phyloP scores from a whole-genome alignment of 768 basidiomycete genomes.

The Clitopilus passeckerianus region DNA sequence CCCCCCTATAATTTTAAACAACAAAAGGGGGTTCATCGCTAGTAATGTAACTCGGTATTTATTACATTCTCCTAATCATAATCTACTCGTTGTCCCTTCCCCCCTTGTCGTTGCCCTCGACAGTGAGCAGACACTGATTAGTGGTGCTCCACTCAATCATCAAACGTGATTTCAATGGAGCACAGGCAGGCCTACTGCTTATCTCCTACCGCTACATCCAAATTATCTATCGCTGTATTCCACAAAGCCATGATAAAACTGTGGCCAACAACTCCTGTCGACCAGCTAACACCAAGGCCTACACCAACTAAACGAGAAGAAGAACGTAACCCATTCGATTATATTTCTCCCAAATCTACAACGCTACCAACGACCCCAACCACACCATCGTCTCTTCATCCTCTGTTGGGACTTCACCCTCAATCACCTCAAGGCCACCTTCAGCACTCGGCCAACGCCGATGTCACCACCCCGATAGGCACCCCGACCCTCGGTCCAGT shows the following conservation, averaged over 20 bases:
- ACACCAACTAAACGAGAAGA: constrained; percentile 30
- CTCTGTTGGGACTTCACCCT: constrained; percentile 25
- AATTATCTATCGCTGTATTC: constrained; percentile 8
- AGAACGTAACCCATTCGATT: constrained; percentile 62
- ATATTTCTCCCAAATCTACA: constrained; percentile 13
- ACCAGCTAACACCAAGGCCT: constrained; percentile 56
- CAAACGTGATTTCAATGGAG: not conserved
- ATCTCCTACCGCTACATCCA: constrained; percentile 2
- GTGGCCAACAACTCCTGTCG: constrained; percentile 50
- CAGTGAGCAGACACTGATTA: not conserved
- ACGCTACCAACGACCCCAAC: constrained; percentile 29
- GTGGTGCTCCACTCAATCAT: not conserved
- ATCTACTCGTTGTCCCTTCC: not conserved
- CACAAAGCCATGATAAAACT: constrained; percentile 57
- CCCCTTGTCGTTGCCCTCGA: not conserved
- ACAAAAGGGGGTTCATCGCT: not conserved
- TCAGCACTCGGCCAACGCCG: constrained; percentile 35
- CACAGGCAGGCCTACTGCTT: constrained; percentile 2
- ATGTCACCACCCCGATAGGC: constrained; percentile 32
- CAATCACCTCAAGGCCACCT: constrained; percentile 17
- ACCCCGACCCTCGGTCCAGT: constrained; percentile 47
- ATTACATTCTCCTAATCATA: too few relatives aligned
- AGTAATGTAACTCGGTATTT: too few relatives aligned
- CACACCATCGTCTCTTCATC: constrained; percentile 25
- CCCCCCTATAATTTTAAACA: not conserved